Base-by-base conservation (phyloP, 108 stramenopile genomes). In the Cyclotella cryptica region DNA sequence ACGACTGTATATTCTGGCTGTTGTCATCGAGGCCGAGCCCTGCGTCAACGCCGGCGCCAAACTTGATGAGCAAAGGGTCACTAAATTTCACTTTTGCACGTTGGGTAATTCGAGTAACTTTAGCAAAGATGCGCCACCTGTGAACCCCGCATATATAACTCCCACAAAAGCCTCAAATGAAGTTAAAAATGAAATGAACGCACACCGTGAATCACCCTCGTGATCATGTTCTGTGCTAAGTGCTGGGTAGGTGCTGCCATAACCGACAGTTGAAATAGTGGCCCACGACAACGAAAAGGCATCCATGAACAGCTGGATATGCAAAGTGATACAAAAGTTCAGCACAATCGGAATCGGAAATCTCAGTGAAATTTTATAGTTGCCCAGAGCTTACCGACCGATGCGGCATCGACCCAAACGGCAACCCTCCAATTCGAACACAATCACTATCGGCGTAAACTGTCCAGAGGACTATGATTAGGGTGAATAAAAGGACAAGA, bases 101-200 rank as follows among this genome's bases (percentile, higher is more conserved):
- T 62, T 81, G 80, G 19, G 81, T 60, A n/a, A 91, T 72, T 19
- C 93, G 77, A 19, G 88, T 77, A 43, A 93, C 75, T 73, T 93
- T 93, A 26, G 87, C 85, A 79, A 93, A 89, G n/a, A 91, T 72
- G 61, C 78, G 6, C 89, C 93, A 41, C 86, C 88, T 42, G 85
- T 86, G 49, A 91, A 83, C 43, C 82, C 83, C 12, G 85, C 88
- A 72, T 87, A 89, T 13, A 93, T 49, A 9, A 93, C 79, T 0
- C 93, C 93, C 10, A 87, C 71, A 70, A 93, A 90, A 30, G 88
- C 75, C 60, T 93, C 93, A 30, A 87, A 21, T 11, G 90, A 81
- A 21, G 70, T 65, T 5, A 93, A 29, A 49, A 88, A 78, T 22
- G 64, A 78, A 21, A 91, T 85, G 27, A 78, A 77, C 0, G 78